phyloP scores from a whole-genome alignment of 140 eudicot genomes.

The Bidens hawaiensis region DNA sequence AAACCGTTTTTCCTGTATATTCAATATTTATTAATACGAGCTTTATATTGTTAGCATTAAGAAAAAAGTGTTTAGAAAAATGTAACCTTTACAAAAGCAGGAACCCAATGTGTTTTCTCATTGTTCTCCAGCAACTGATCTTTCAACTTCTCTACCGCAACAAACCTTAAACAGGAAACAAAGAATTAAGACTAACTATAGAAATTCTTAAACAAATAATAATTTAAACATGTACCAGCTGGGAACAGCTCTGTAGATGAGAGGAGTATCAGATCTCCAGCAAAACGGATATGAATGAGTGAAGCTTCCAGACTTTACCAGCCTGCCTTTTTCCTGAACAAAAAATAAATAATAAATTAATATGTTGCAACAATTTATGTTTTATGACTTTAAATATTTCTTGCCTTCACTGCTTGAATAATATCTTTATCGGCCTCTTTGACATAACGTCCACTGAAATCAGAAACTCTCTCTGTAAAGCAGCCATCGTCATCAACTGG shows the following conservation, averaged over 20 bases:
- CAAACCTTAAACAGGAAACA: constrained; percentile 49
- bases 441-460: constrained; percentile 66
- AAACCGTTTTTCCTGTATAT: constrained; percentile 75
- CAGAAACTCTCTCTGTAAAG: constrained; percentile 73
- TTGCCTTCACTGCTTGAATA: constrained; percentile 80
- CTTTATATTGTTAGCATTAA: neutral
- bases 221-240: constrained; percentile 50
- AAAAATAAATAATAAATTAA: neutral
- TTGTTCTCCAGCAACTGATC: constrained; percentile 80
- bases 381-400: neutral
- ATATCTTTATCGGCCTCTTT: constrained; percentile 93
- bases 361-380: neutral
- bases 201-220: neutral
- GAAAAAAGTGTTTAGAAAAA: neutral
- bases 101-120: constrained; percentile 85
- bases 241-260: constrained; percentile 96
- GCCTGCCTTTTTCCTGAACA: constrained; percentile 72
- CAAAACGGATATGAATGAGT: constrained; percentile 89
- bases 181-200: no score
- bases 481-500: constrained; percentile 98
- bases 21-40: neutral
- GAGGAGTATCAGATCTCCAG: constrained; percentile 98
- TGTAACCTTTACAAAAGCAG: constrained; percentile 79
- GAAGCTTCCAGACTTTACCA: constrained; percentile 75
- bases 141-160: constrained; percentile 90